Evolutionary conservation across 768 basidiomycete species (phyloP).

Genomic region (Collybia sp.): DNA sequence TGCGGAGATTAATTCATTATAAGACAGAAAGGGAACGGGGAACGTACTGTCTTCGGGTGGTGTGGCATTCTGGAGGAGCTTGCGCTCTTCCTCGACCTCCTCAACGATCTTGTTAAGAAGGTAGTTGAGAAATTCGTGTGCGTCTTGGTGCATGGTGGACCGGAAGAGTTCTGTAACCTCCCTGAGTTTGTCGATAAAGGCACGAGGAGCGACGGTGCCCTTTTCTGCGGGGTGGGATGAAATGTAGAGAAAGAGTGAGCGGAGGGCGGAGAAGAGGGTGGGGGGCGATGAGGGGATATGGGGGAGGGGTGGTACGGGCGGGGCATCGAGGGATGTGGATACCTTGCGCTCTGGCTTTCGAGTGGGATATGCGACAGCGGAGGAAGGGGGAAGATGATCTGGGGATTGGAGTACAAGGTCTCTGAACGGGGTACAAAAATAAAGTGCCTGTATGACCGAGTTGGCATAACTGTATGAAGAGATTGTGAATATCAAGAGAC

Average conservation of each 20-base stretch:
- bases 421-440: constrained; percentile 92
- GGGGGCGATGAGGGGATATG: constrained; percentile 58
- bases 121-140: constrained; percentile 97
- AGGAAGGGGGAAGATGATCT: constrained; percentile 43
- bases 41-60: constrained; percentile 58
- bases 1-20: constrained; percentile 19
- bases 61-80: constrained; percentile 27
- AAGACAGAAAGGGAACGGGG: constrained; percentile 1
- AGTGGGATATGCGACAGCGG: constrained; percentile 27
- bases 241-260: constrained; percentile 85
- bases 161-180: constrained; percentile 90
- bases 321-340: constrained; percentile 18
- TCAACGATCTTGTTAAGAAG: constrained; percentile 91
- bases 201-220: constrained; percentile 85
- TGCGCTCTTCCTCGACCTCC: constrained; percentile 77
- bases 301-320: constrained; percentile 25
- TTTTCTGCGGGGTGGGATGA: constrained; percentile 72
- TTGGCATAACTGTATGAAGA: constrained; percentile 78
- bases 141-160: constrained; percentile 93
- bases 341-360: constrained; percentile 57
- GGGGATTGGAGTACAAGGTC: constrained; percentile 76
- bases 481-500: constrained; percentile 13
- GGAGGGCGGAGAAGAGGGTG: constrained; percentile 87
- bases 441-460: constrained; percentile 96
- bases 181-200: constrained; percentile 91